Percentiles rank a stretch among this genome's conserved stretches.
Conservation (phyloP, 2,329 filamentous ascomycete genomes). For the Hypocreales sp. region DNA sequence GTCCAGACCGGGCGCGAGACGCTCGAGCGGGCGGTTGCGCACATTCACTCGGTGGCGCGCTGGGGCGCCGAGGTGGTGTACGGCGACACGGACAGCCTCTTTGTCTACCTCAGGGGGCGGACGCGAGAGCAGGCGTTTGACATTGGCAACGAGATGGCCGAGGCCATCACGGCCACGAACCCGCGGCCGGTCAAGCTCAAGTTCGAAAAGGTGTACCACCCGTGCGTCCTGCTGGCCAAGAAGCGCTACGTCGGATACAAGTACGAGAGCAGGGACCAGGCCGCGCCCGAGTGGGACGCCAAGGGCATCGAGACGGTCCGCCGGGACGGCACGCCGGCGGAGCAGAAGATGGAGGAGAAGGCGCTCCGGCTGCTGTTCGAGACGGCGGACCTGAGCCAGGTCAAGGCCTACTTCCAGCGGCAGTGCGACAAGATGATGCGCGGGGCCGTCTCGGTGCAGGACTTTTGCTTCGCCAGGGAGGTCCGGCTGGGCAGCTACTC, state of each 20-base stretch:
- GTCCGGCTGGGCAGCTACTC: constrained; percentile 77
- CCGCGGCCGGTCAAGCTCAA: constrained; percentile 89
- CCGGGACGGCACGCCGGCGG: constrained; percentile 82
- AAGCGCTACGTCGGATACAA: constrained; percentile 98
- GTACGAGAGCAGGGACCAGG: constrained; percentile 66
- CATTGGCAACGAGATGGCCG: constrained; percentile 83
- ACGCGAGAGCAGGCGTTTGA: constrained; percentile 80
- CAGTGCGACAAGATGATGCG: constrained; percentile 90
- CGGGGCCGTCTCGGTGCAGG: constrained; percentile 75
- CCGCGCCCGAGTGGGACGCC: constrained; percentile 79
- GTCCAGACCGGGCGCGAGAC: constrained; percentile 93
- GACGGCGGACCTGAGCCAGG: constrained; percentile 72
- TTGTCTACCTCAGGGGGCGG: constrained; percentile 76
- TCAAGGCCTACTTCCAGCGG: constrained; percentile 78
- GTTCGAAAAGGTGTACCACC: constrained; percentile 96
- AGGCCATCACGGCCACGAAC: constrained; percentile 76
- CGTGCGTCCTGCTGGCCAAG: constrained; percentile 85
- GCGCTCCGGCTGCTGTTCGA: constrained; percentile 79
- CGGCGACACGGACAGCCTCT: constrained; percentile 91
- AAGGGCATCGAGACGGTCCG: constrained; percentile 98
- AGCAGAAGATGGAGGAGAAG: constrained; percentile 94
- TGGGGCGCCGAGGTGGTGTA: constrained; percentile 98
- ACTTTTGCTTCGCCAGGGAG: constrained; percentile 91
- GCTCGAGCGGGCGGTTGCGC: constrained; percentile 78
- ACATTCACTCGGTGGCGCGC: constrained; percentile 72